Percentiles rank a stretch among this genome's conserved stretches.
These are phyloP conservation scores for Avena eriantha DNA, from an alignment of 176 grass and related monocot species.

Conservation along the genomic window DNA sequence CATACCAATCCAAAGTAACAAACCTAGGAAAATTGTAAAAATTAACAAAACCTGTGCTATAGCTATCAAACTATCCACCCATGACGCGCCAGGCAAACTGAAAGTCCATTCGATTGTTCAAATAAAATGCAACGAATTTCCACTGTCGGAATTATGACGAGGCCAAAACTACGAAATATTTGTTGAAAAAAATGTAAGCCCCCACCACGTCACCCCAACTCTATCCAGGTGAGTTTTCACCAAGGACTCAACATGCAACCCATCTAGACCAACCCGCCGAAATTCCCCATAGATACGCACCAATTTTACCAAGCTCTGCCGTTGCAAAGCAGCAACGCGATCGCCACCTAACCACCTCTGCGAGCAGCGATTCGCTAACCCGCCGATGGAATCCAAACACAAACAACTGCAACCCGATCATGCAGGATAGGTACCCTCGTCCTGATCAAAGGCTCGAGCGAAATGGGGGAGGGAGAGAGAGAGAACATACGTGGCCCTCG, in stretches of 20 bases:
- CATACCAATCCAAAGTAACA: neutral
- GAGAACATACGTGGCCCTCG: slow-evolving; percentile 65
- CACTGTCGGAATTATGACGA: neutral
- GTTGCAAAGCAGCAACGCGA: neutral
- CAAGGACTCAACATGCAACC: slow-evolving; percentile 19
- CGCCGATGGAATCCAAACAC: neutral
- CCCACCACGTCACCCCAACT: neutral
- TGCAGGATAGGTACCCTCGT: neutral
- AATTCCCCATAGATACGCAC: slow-evolving; percentile 22
- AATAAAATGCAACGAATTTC: neutral
- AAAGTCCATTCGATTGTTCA: neutral
- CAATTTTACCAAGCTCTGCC: neutral
- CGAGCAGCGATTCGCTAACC: neutral
- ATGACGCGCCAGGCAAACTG: neutral
- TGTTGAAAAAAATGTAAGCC: neutral
- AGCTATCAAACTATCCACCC: slow-evolving; percentile 15
- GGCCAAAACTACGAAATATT: neutral
- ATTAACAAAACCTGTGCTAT: neutral
- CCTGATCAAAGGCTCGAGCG: neutral
- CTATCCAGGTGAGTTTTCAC: neutral
- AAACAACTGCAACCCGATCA: slow-evolving; percentile 13
- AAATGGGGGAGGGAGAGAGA: neutral
- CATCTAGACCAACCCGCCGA: neutral
- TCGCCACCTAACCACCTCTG: neutral
- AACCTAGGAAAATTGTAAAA: neutral